Conservation (phyloP, 2,329 filamentous ascomycete species). For the Xylariaceae sp. region DNA sequence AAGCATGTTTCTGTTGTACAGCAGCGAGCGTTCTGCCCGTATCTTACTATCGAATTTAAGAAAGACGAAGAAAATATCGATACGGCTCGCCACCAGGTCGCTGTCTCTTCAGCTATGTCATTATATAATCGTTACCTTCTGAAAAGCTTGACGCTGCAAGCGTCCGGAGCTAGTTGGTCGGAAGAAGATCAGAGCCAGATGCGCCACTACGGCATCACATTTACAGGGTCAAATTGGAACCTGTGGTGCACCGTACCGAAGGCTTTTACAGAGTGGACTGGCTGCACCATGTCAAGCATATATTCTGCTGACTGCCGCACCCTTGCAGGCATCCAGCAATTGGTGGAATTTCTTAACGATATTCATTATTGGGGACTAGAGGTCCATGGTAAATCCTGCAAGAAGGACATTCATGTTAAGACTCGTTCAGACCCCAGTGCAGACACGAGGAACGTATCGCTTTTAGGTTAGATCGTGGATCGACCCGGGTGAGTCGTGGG, state of each 20-base stretch:
- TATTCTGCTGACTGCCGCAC: not conserved
- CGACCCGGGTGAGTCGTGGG: no score
- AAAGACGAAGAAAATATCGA: not conserved
- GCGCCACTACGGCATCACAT: conserved; percentile 12
- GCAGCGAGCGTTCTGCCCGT: conserved; percentile 9
- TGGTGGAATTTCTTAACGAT: conserved; percentile 3
- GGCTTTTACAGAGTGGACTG: conserved; percentile 6
- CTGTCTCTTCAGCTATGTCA: conserved; percentile 11
- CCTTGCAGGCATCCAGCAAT: not conserved
- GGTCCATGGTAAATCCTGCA: conserved; percentile 4
- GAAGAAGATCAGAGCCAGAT: conserved; percentile 2
- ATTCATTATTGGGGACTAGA: conserved; percentile 16
- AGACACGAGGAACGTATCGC: no score
- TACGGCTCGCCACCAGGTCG: not conserved
- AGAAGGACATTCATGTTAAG: no score
- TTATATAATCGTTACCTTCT: conserved; percentile 14
- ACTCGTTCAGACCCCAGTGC: no score
- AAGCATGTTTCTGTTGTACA: not conserved
- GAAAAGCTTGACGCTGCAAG: not conserved
- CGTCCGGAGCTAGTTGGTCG: not conserved
- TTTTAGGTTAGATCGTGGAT: no score
- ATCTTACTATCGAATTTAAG: conserved; percentile 17
- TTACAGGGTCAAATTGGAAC: not conserved
- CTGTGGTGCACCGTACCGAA: conserved; percentile 15
- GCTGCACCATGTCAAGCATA: conserved; percentile 3